A percentile compares a stretch with the other conserved stretches of the same genome.
Conservation (phyloP, 2,329 filamentous ascomycete genomes). For the Diaporthe sp. region DNA sequence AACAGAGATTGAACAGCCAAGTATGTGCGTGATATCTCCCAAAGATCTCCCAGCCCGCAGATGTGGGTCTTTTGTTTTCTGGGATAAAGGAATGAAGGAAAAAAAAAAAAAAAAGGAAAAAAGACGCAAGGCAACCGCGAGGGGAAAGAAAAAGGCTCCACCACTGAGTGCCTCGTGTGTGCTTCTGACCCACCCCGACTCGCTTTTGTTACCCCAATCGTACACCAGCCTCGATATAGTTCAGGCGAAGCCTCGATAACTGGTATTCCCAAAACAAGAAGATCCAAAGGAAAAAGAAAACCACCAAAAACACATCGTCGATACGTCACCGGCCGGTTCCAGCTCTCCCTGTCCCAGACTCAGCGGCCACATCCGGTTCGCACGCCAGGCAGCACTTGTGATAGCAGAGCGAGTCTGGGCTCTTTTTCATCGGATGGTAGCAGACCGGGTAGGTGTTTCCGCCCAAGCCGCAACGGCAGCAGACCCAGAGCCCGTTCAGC, state of each 20-base stretch:
- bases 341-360: constrained; percentile 1
- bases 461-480: constrained; percentile 59
- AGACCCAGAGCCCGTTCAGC: constrained; percentile 59
- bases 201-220: constrained; percentile 9
- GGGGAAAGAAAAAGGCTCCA: neutral
- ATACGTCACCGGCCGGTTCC: constrained; percentile 16
- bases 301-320: neutral
- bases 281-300: neutral
- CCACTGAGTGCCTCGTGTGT: constrained; percentile 7
- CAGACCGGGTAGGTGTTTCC: constrained; percentile 59
- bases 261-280: neutral
- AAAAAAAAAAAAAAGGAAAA: neutral
- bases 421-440: constrained; percentile 54
- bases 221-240: constrained; percentile 1
- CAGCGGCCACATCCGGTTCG: constrained; percentile 44
- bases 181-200: constrained; percentile 14
- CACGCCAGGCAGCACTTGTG: constrained; percentile 60
- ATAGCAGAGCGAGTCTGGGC: constrained; percentile 63
- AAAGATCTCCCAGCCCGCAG: constrained; percentile 14
- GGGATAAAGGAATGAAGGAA: neutral
- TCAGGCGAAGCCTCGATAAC: neutral
- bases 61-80: constrained; percentile 2
- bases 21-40: constrained; percentile 4
- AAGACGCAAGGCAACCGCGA: neutral
- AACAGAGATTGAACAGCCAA: constrained; percentile 24